A percentile compares a stretch with the other conserved stretches of the same genome.
These are phyloP conservation scores for Babjeviella inositovora DNA, from an alignment of 805 yeast species.

Conservation along the genomic window DNA sequence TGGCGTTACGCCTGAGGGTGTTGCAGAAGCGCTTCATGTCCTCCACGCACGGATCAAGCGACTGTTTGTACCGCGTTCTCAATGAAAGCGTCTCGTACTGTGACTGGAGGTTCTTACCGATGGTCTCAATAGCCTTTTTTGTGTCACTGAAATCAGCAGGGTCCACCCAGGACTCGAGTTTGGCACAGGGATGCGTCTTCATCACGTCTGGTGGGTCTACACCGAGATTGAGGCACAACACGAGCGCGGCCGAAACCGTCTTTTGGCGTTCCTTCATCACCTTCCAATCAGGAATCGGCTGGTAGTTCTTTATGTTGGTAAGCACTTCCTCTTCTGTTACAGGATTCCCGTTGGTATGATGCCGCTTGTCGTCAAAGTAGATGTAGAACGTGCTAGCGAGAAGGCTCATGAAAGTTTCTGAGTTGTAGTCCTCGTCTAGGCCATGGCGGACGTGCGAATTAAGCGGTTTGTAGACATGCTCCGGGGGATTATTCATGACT, in stretches of 20 bases:
- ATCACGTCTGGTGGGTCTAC: slow-evolving; percentile 96
- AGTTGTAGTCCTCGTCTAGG: slow-evolving; percentile 36
- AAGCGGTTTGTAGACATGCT: too few species aligned
- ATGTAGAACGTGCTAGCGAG: slow-evolving; percentile 56
- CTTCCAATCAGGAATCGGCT: slow-evolving; percentile 82
- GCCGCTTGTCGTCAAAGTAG: slow-evolving; percentile 85
- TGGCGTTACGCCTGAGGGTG: slow-evolving; percentile 75
- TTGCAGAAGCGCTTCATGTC: slow-evolving; percentile 87
- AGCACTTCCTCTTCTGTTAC: slow-evolving; percentile 33
- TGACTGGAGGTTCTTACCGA: slow-evolving; percentile 74
- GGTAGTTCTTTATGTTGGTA: slow-evolving; percentile 32
- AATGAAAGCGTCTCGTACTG: slow-evolving; percentile 84
- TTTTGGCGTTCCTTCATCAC: slow-evolving; percentile 79
- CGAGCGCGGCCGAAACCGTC: slow-evolving; percentile 86
- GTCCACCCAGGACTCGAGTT: slow-evolving; percentile 85
- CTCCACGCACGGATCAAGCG: slow-evolving; percentile 89
- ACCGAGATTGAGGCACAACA: slow-evolving; percentile 80
- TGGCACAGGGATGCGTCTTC: slow-evolving; percentile 87
- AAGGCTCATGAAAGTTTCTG: slow-evolving; percentile 27
- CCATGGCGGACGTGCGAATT: slow-evolving; percentile 40
- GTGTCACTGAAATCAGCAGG: slow-evolving; percentile 72
- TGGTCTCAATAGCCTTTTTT: slow-evolving; percentile 79
- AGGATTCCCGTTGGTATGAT: slow-evolving; percentile 81
- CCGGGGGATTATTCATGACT: too few species aligned
- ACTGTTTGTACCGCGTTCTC: slow-evolving; percentile 80